These are phyloP conservation scores for Penicillium verhagenii DNA, from an alignment of 495 filamentous ascomycete species.

Conservation along the genomic window DNA sequence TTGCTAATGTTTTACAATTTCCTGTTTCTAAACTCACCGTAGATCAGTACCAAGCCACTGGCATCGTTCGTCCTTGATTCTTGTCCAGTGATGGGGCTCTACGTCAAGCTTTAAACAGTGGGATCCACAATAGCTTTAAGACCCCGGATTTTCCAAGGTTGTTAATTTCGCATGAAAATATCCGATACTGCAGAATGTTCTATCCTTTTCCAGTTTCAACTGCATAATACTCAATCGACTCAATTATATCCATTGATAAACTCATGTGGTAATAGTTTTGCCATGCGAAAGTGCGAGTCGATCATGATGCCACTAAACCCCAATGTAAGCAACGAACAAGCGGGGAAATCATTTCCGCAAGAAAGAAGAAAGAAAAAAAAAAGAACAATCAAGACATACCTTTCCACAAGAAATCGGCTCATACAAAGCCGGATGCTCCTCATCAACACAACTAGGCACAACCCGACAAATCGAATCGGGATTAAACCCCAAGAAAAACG, in stretches of 20 bases:
- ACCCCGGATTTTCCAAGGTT: too few species aligned
- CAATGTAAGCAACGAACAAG: constrained; percentile 12
- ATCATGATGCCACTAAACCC: constrained; percentile 26
- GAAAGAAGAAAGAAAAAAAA: not conserved
- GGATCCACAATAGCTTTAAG: not conserved
- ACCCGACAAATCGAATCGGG: constrained; percentile 45
- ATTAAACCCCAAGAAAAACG: constrained; percentile 59
- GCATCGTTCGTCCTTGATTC: not conserved
- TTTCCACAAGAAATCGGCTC: constrained; percentile 58
- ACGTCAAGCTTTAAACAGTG: not conserved
- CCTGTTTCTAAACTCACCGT: not conserved
- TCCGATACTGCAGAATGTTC: too few species aligned
- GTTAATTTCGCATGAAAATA: too few species aligned
- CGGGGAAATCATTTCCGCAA: too few species aligned
- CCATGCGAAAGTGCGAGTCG: constrained; percentile 50
- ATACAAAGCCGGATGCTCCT: constrained; percentile 53
- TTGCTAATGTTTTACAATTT: not conserved
- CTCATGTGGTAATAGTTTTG: not conserved
- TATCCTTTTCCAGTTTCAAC: too few species aligned
- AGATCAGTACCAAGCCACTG: not conserved
- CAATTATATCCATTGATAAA: not conserved
- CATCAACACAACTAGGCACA: constrained; percentile 52
- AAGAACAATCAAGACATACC: constrained; percentile 10
- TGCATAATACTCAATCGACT: too few species aligned
- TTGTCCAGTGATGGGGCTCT: not conserved